phyloP scores from a whole-genome alignment of 352 stramenopile species.

The Globisporangium polare region DNA sequence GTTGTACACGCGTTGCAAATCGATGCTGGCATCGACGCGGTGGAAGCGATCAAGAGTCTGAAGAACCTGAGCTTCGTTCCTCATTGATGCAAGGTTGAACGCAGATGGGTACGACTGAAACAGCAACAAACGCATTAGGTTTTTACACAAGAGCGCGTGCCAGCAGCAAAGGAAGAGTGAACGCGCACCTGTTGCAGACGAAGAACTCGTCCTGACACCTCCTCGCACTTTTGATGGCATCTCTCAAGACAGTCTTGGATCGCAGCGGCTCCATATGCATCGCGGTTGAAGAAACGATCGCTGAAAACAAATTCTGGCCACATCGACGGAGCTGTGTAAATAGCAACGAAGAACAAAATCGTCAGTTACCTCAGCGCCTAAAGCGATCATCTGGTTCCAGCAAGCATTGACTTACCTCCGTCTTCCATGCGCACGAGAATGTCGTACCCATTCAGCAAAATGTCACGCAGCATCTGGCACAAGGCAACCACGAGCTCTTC shows the following conservation, averaged over 20 bases:
- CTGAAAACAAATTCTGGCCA: slow-evolving; percentile 75
- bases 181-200: slow-evolving; percentile 52
- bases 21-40: slow-evolving; percentile 62
- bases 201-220: slow-evolving; percentile 63
- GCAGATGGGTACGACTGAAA: slow-evolving; percentile 25
- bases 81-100: slow-evolving; percentile 34
- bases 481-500: slow-evolving; percentile 68
- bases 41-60: slow-evolving; percentile 80
- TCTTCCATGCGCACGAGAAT: slow-evolving; percentile 78
- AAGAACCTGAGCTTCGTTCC: slow-evolving; percentile 77
- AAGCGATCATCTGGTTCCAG: not conserved
- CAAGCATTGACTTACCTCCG: slow-evolving; percentile 40
- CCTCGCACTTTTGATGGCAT: slow-evolving; percentile 43
- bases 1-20: slow-evolving; percentile 67
- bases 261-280: slow-evolving; percentile 33
- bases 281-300: slow-evolving; percentile 66
- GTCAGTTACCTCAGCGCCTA: not conserved
- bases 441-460: slow-evolving; percentile 64
- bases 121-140: not conserved
- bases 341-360: not conserved
- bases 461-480: slow-evolving; percentile 70
- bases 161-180: not conserved
- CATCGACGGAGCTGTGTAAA: slow-evolving; percentile 42
- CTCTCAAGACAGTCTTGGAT: slow-evolving; percentile 52
- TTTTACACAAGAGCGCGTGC: not conserved